Base-by-base conservation (phyloP, 768 basidiomycete genomes). In the Mycena kentingensis region DNA sequence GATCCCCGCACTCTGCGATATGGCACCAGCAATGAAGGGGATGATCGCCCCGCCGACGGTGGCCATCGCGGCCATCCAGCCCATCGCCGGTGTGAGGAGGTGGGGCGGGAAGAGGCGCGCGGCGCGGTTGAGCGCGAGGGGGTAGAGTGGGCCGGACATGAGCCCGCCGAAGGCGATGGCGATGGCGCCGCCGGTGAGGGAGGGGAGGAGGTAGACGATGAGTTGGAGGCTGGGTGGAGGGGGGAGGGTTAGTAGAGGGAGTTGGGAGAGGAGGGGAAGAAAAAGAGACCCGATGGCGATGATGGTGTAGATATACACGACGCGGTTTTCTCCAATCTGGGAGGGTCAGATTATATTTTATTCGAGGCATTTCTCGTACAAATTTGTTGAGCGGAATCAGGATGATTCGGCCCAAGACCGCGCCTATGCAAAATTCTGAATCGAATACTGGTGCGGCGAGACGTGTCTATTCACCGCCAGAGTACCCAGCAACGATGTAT, bases 121-220 rank as follows among this genome's bases (percentile, higher is more conserved):
- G 4, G 77, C 66, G 19, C 81, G 74, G 62, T 79, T 81, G 73
- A 87, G 76, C 13, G 77, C 66, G 34, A 80, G 71, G 4, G 79
- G 80, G 60, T 79, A 83, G 65, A 83, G 73, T 7, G 81, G 82
- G 1, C 81, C 83, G 29, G 83, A 63, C 31, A 81, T 54, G 11
- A 82, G 16, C 19, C 83, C 83, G 13, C 78, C 63, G 28, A 80
- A 49, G 2, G 77, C 67, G 46, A 82, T 66, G 1, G 77, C 74
- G 8, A 82, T 68, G 2, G 74, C 81, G 50, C 72, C 73, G 10
- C 73, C 78, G 18, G 81, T 66, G 24, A 83, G 63, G 18, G 70
- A 73, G 25, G 75, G 75, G 3, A 76, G 71, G 34, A 76, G 68
- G 79, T 81, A 83, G 39, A 83, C 64, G 13, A 78, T 53, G 24